Evolutionary conservation across 352 stramenopile species (phyloP), one percentile per base, ranked within the genome.

Genomic region (Phytophthora idaei): DNA sequence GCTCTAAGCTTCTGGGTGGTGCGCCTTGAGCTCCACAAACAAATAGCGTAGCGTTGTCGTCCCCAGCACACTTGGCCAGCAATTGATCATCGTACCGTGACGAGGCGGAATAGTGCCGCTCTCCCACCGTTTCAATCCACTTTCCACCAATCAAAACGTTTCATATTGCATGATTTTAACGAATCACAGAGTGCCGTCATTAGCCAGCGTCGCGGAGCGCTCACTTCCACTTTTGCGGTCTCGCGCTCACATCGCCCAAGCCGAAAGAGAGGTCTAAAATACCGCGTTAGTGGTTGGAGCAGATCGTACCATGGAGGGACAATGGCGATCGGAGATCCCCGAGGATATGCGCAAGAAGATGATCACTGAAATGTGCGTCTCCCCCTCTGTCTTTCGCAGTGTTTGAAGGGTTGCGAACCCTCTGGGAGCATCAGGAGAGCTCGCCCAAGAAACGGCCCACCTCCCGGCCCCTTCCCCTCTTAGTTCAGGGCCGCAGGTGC

Each of bases 261-360:
- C 21, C 42, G 57, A 64, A 47, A 44, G 52, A 48, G 63, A 57
- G 28, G 36, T 29, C 21, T 36, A 56, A 63, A 67, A 63, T 50
- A 57, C 36, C 29, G 47, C 15, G 56, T 29, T 8, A 63, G 61
- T 61, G 46, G 50, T 29, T 50, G 56, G 57, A 67, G 31, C 47
- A 34, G 54, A 59, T 31, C n/a, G 56, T 50, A 79, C 14, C 60
- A 87, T 87, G 79, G 79, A 87, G 31, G 77, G 71, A 1, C 84
- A 87, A 56, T 94, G 87, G 87, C 85, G 87, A 0, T 77, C 85
- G 29, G 85, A 94, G 69, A 90, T 94, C 64, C 71, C 83, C 32
- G 85, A 92, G 63, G 81, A 92, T 53, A 85, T 83, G 76, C 87
- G 87, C 69, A 94, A 93, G 76, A 78, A 89, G 64, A 93, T 94